Percentiles rank a stretch among this genome's conserved stretches.
These are phyloP conservation scores for Globisporangium nodosum DNA, from an alignment of 352 stramenopile genomes.

Conservation along the genomic window DNA sequence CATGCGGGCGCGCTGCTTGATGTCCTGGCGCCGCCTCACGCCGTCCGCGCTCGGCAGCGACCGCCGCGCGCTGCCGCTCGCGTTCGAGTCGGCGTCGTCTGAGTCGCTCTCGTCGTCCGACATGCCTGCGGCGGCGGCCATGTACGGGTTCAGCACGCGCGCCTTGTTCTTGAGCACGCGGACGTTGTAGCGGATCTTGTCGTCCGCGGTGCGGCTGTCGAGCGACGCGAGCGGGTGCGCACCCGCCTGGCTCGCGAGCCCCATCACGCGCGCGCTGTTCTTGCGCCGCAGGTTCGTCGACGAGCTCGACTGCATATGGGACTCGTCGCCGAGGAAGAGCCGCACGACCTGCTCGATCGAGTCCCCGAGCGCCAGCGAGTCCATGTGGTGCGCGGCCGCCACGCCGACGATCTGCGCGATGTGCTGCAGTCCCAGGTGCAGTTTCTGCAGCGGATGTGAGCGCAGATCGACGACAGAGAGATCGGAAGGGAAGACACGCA, in stretches of 20 bases:
- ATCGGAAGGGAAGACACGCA: conserved; percentile 4
- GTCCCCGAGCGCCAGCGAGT: conserved; percentile 59
- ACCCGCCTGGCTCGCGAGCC: conserved; percentile 22
- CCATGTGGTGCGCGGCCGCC: conserved; percentile 30
- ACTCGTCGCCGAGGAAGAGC: conserved; percentile 68
- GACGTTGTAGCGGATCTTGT: conserved; percentile 75
- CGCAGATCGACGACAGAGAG: neutral
- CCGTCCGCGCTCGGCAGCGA: neutral
- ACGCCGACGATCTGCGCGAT: conserved; percentile 75
- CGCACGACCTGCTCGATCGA: conserved; percentile 76
- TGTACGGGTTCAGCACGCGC: conserved; percentile 62
- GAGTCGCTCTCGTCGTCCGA: conserved; percentile 21
- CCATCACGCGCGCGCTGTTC: conserved; percentile 61
- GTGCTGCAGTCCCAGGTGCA: conserved; percentile 72
- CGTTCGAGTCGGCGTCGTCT: conserved; percentile 14
- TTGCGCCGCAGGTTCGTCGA: conserved; percentile 58
- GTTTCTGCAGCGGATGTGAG: conserved; percentile 22
- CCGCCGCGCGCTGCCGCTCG: neutral
- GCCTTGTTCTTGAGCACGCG: conserved; percentile 44
- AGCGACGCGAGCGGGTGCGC: conserved; percentile 22
- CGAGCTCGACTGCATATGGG: conserved; percentile 40
- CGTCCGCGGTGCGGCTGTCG: conserved; percentile 40
- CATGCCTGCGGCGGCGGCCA: conserved; percentile 10
- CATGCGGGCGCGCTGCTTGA: conserved; percentile 55
- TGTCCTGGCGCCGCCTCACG: conserved; percentile 53